Evolutionary conservation across 2,329 filamentous ascomycete genomes (phyloP).

Genomic region (Sporothrix luriei): DNA sequence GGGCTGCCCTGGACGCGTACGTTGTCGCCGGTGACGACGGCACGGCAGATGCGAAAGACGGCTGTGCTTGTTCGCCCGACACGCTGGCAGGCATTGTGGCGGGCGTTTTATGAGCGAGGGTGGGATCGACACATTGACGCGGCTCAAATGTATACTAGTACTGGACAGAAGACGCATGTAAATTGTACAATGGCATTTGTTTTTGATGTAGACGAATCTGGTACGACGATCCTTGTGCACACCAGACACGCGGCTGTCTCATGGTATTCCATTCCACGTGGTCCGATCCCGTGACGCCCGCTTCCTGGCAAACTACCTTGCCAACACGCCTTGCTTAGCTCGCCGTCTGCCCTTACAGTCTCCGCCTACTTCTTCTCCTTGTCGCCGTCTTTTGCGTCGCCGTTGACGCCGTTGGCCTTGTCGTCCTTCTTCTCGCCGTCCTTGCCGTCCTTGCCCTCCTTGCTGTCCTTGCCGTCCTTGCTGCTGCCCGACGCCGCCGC

Average conservation of each 20-base stretch:
- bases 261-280: background rate
- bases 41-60: slow-evolving; percentile 37
- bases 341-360: too few species aligned
- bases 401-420: slow-evolving; percentile 43
- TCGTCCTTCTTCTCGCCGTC: slow-evolving; percentile 49
- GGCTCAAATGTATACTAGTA: background rate
- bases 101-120: slow-evolving; percentile 39
- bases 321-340: too few species aligned
- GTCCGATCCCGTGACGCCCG: background rate
- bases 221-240: slow-evolving; percentile 16
- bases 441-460: slow-evolving; percentile 55
- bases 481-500: slow-evolving; percentile 41
- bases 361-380: slow-evolving; percentile 39
- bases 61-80: slow-evolving; percentile 44
- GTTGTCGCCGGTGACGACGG: slow-evolving; percentile 57
- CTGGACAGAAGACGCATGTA: background rate
- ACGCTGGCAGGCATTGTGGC: slow-evolving; percentile 73
- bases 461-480: slow-evolving; percentile 59
- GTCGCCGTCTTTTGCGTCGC: slow-evolving; percentile 53
- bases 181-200: slow-evolving; percentile 30
- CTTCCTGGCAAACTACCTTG: background rate
- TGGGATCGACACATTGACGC: background rate
- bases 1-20: slow-evolving; percentile 58
- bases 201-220: slow-evolving; percentile 1
- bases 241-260: background rate